Base-by-base conservation (phyloP, 345 rosid species). In the Geranium rotundifolium region DNA sequence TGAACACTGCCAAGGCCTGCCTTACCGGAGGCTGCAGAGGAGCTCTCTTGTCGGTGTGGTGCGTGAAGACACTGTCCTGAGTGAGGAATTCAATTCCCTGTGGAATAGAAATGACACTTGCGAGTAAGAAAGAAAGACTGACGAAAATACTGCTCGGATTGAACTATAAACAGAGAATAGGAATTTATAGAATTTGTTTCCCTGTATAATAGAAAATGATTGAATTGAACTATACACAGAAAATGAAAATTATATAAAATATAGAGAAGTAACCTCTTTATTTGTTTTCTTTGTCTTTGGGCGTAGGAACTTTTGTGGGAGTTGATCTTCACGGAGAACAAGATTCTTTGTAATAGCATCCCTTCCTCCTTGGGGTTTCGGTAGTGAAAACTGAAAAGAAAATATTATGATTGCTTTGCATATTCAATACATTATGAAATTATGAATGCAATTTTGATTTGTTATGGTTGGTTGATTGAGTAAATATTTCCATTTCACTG, bases 281-380 rank as follows among this genome's bases (percentile, higher is more conserved):
- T 72, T 80, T 52, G 63, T 64, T 78, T 88, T 86, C 89, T 89
- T 93, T 56, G 78, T 82, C 81, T 71, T 93, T n/a, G 97, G 95
- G 55, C 85, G 31, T 61, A 93, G 92, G 63, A 72, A 76, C 80
- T 86, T 93, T 58, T 80, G 89, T 30, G 99, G 97, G 57, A 93
- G 82, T 72, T 93, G 99, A 77, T 93, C 99, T 75, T 93, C 99
- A 16, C 97, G 89, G 59, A 93, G 63, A 65, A 93, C 68, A 12
- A 78, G 72, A 71, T 86, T 90, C 79, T 88, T 93, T 5, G 92
- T 65, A 59, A 93, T 82, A 34, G 92, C 89, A 49, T 88, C 90
- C 71, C 99, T 88, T 80, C 96, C 99, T 14, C 96, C 95, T 80
- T 88, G 82, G 4, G 97, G 99, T 71, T 79, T 70, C 60, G 99